These are phyloP conservation scores for Ceratocystis cacaofunesta DNA, from an alignment of 2,329 filamentous ascomycete species.

Conservation along the genomic window DNA sequence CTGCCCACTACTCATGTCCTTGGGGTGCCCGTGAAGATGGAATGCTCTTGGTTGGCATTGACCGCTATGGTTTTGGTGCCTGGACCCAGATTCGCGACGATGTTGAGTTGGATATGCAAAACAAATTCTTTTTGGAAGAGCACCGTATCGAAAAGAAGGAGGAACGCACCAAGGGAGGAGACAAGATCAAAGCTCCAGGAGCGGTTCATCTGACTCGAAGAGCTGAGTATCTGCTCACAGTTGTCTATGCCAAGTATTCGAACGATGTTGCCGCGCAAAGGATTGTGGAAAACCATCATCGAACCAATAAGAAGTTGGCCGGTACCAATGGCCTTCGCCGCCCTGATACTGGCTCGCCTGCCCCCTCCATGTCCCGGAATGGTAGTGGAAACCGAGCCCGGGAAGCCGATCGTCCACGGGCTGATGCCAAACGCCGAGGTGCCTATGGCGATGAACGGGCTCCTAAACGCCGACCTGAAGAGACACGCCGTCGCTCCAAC, in stretches of 20 bases:
- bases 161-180: constrained; percentile 64
- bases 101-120: constrained; percentile 63
- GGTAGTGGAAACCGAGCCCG: constrained; percentile 35
- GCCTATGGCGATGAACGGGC: constrained; percentile 29
- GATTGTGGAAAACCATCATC: constrained; percentile 81
- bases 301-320: constrained; percentile 70
- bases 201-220: constrained; percentile 91
- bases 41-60: constrained; percentile 90
- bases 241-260: constrained; percentile 72
- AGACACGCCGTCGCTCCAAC: constrained; percentile 17
- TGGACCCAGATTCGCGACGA: constrained; percentile 94
- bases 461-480: constrained; percentile 38
- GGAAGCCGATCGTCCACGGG: constrained; percentile 29
- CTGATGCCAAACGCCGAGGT: constrained; percentile 48
- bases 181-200: constrained; percentile 80
- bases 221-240: constrained; percentile 88
- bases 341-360: constrained; percentile 55
- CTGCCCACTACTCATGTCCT: constrained; percentile 75
- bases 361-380: constrained; percentile 33
- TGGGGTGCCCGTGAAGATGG: constrained; percentile 93
- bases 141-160: constrained; percentile 97
- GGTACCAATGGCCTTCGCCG: constrained; percentile 46
- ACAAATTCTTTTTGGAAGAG: constrained; percentile 94
- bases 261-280: constrained; percentile 61
- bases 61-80: constrained; percentile 84